These are phyloP conservation scores for Didymella arachidicola DNA, from an alignment of 2,329 filamentous ascomycete species.

Conservation along the genomic window DNA sequence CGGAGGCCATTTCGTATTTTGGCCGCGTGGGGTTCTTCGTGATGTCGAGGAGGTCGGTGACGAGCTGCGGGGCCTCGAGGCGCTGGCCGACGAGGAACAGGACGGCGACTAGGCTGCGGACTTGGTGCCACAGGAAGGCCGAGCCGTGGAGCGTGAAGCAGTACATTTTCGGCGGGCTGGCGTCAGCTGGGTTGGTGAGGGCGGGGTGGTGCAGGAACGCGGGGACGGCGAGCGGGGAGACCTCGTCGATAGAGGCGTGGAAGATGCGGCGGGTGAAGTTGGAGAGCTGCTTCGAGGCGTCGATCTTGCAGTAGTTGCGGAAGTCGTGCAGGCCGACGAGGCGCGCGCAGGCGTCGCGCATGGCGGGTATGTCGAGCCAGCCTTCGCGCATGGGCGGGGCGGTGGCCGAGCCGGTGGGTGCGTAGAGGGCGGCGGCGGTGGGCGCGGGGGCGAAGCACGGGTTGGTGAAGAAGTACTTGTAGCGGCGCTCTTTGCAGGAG, in stretches of 20 bases:
- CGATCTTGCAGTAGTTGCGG: constrained; percentile 95
- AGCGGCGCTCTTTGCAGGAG: constrained; percentile 88
- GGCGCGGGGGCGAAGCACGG: constrained; percentile 80
- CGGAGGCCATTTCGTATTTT: constrained; percentile 87
- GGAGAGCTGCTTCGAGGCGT: constrained; percentile 85
- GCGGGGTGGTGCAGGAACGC: constrained; percentile 41
- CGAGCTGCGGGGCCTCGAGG: constrained; percentile 76
- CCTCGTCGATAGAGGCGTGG: constrained; percentile 74
- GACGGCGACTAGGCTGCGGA: constrained; percentile 89
- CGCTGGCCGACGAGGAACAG: constrained; percentile 94
- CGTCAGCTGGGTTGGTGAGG: constrained; percentile 24
- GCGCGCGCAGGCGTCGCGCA: constrained; percentile 80
- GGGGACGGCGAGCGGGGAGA: constrained; percentile 39
- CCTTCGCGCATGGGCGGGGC: constrained; percentile 56
- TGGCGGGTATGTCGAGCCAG: constrained; percentile 86
- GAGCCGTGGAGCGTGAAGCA: constrained; percentile 88
- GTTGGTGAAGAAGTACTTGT: constrained; percentile 98
- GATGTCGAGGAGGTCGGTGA: constrained; percentile 78
- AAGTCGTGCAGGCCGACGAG: constrained; percentile 92
- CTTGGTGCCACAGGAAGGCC: constrained; percentile 98
- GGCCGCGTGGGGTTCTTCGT: constrained; percentile 76
- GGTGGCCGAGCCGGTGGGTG: constrained; percentile 10
- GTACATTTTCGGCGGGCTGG: constrained; percentile 70
- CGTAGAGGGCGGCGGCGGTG: constrained; percentile 59
- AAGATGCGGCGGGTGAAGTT: constrained; percentile 84